Evolutionary conservation across 805 yeast species (phyloP).

Genomic region (Ogataea nitratoaversa): DNA sequence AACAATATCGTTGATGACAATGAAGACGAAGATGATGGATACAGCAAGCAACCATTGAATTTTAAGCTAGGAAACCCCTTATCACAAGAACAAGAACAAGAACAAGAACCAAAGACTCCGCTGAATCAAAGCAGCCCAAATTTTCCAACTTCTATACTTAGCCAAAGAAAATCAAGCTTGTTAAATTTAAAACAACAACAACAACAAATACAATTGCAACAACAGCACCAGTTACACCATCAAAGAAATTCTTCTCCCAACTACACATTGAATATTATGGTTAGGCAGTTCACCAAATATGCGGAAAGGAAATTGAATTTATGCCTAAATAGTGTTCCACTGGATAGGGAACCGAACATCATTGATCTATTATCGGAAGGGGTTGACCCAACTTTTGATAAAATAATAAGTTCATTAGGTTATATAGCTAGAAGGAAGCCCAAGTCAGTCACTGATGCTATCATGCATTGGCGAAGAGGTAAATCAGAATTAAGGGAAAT

Average conservation of each 20-base stretch:
- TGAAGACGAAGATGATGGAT: slow-evolving; percentile 13
- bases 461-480: slow-evolving; percentile 96
- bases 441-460: slow-evolving; percentile 93
- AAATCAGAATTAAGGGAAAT: slow-evolving; percentile 80
- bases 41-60: slow-evolving; percentile 24
- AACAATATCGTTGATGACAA: neutral
- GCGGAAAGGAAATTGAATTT: slow-evolving; percentile 83
- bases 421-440: slow-evolving; percentile 87
- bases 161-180: slow-evolving; percentile 50
- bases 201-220: no score
- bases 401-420: slow-evolving; percentile 80
- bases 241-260: slow-evolving; percentile 65
- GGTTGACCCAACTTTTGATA: slow-evolving; percentile 79
- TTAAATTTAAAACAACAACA: neutral
- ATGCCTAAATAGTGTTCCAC: slow-evolving; percentile 60
- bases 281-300: slow-evolving; percentile 91
- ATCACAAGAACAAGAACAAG: slow-evolving; percentile 7
- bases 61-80: slow-evolving; percentile 23
- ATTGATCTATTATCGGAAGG: slow-evolving; percentile 80
- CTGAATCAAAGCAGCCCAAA: slow-evolving; percentile 5
- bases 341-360: slow-evolving; percentile 73
- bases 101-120: slow-evolving; percentile 10
- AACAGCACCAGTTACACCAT: slow-evolving; percentile 2
- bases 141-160: slow-evolving; percentile 9
- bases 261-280: slow-evolving; percentile 88